Base-by-base conservation (phyloP, 2,329 filamentous ascomycete species). In the Phialocephala subalpina region DNA sequence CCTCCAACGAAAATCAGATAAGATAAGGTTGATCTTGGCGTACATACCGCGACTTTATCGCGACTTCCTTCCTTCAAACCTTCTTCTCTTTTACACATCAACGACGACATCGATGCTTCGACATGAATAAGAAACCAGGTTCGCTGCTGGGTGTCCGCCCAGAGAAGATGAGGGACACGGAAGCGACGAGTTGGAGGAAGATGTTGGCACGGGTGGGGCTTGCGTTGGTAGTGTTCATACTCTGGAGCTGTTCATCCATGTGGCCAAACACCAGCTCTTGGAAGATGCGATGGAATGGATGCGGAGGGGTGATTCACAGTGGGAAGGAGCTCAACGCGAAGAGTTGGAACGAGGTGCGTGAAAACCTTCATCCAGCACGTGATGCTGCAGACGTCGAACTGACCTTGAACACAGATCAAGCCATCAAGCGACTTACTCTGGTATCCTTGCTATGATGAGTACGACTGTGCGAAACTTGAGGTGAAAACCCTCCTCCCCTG, bases 401-500 rank as follows among this genome's bases (percentile, higher is more conserved):
- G 35, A 61, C 14, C n/a, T 20, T n/a, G 27, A n/a, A 22, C 9
- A 4, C n/a, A 67, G 62, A 61, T 67, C 18, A 40, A 60, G 38
- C 62, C 67, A 1, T 66, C 64, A 14, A 55, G n/a, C 7, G 58
- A 70, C 16, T 60, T 73, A 8, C 36, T 67, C 45, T 76, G 73
- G 74, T 68, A 71, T 52, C 49, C 58, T 7, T 75, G 74, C 42
- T 68, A 71, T 56, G 61, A 67, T 12, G 59, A 45, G 0, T 74
- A 73, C 45, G 63, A 73, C 42, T 76, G 73, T 59, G 69, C 74
- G 6, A 69, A 69, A 25, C 61, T 76, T 16, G 68, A 73, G 36
- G 65, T 73, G 49, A 47, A 57, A 47, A 4, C 12, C 3, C 16
- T 6, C 38, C 36, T 22, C 2, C 9, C n/a, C n/a, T 3, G 8